phyloP scores from a whole-genome alignment of 2,329 filamentous ascomycete species.

The Aureobasidium vineae region DNA sequence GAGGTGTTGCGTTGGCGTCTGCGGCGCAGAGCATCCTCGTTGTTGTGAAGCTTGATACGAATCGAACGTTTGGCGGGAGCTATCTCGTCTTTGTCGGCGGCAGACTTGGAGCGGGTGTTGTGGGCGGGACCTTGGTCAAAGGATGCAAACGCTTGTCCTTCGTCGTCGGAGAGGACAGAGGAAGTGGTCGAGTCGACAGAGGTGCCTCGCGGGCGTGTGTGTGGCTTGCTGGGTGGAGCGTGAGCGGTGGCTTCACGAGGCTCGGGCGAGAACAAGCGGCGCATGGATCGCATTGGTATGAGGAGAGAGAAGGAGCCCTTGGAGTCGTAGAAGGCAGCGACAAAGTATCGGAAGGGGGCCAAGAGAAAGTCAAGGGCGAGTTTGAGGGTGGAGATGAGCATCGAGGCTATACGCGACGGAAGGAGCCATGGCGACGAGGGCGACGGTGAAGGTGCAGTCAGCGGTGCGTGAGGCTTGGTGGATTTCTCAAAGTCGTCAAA shows the following conservation, averaged over 20 bases:
- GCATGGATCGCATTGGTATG: conserved; percentile 60
- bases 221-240: conserved; percentile 26
- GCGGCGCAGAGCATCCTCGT: conserved; percentile 61
- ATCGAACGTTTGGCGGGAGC: conserved; percentile 74
- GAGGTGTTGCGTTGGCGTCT: conserved; percentile 25
- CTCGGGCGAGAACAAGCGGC: conserved; percentile 18
- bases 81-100: conserved; percentile 50
- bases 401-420: conserved; percentile 67
- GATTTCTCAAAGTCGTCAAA: conserved; percentile 50
- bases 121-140: conserved; percentile 47
- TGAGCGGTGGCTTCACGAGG: not conserved
- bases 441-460: conserved; percentile 37
- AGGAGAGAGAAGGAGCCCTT: conserved; percentile 76
- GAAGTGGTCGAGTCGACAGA: conserved; percentile 55
- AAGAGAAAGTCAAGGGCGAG: conserved; percentile 76
- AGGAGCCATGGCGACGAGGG: conserved; percentile 48
- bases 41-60: conserved; percentile 79
- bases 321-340: conserved; percentile 79
- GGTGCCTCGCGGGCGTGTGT: conserved; percentile 39
- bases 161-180: conserved; percentile 65
- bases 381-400: conserved; percentile 71
- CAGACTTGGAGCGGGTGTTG: conserved; percentile 64
- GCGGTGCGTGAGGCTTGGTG: conserved; percentile 35
- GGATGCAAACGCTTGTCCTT: conserved; percentile 41
- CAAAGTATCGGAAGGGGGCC: conserved; percentile 76